Evolutionary conservation across 2,329 filamentous ascomycete species (phyloP), one percentile per base, ranked within the genome.

Genomic region (Corynespora cassiicola): DNA sequence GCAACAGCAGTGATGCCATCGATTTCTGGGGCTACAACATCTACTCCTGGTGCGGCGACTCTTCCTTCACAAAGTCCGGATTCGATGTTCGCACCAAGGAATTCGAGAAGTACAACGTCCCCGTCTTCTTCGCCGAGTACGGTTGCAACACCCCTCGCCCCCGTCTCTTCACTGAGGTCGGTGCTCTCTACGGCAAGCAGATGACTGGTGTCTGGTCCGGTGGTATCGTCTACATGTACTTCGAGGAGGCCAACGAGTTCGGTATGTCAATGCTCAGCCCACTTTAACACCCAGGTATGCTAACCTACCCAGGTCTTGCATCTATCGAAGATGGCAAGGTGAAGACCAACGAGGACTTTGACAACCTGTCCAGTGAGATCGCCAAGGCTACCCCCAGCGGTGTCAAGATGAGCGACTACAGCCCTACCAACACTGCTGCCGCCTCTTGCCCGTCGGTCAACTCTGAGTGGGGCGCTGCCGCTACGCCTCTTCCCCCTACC

Each of bases 21-120:
- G 94, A 99, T 73, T 97, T 95, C 79, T 99, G 91, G 88, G 94
- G 94, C 43, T 97, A 97, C 86, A 99, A 99, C 80, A 96, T 97
- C 75, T 99, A 99, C 81, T 95, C 91, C 36, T 99, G 94, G 94
- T 99, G 94, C 69, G 94, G 92, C 56, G 71, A 91, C 56, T 95
- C 88, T 63, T 82, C 77, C 60, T 94, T 87, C 75, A 64, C 77
- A 22, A 65, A 78, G 43, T 96, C 94, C 3, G 89, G 90, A 37
- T 99, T 91, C 74, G 78, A 86, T 51, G 79, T 84, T 39, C 87
- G 92, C 68, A 90, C 90, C 56, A 71, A 88, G 52, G 92, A 96
- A 74, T 99, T 96, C 76, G 70, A 77, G 43, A 82, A 86, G 66
- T 99, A 94, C 79, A 89, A 88, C 7, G 89, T 97, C 3, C 94